phyloP scores from a whole-genome alignment of 176 grass and related monocot genomes.

The Microstegium vimineum region DNA sequence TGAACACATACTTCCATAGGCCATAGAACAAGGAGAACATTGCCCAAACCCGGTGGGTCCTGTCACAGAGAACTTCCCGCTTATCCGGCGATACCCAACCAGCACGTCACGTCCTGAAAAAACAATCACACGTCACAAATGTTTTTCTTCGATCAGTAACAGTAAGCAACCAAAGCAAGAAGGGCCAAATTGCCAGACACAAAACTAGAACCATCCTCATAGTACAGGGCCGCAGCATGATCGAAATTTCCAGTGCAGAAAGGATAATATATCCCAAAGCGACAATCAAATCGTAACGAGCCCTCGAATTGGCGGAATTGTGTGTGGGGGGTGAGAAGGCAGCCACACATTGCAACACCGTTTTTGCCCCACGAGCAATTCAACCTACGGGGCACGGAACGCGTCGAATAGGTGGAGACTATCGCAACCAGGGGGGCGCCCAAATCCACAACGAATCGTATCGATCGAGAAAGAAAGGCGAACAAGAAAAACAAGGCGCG shows the following conservation, averaged over 20 bases:
- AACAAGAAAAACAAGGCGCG: neutral
- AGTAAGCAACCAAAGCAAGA: neutral
- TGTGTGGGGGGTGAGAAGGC: neutral
- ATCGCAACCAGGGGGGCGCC: neutral
- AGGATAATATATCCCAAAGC: too few species aligned
- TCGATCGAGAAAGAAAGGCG: neutral
- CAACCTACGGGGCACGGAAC: neutral
- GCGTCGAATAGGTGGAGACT: neutral
- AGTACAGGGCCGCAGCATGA: neutral
- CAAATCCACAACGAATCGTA: neutral
- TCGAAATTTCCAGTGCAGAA: neutral
- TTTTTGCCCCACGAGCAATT: neutral
- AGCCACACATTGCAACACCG: neutral
- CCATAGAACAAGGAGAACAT: slow-evolving; percentile 97
- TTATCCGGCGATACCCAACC: neutral
- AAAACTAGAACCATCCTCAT: neutral
- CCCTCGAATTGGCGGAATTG: neutral
- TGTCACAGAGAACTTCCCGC: neutral
- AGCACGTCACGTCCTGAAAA: slow-evolving; percentile 2
- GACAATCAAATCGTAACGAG: too few species aligned
- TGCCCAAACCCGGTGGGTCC: neutral
- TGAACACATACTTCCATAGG: slow-evolving; percentile 81
- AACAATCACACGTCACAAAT: neutral
- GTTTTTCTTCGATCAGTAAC: neutral
- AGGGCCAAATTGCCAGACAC: neutral